phyloP scores from a whole-genome alignment of 306 rosid species.

The peach (Prunus persica) region Prunus_persica_NCBIv2 NC_034012.1:6998501-6999000 shows the following conservation, averaged over 20 bases:
- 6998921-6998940: conserved; percentile 54
- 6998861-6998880: conserved; percentile 53
- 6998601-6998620: no score
- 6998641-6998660: no score
- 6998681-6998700: background rate
- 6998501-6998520: no score
- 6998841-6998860: conserved; percentile 39
- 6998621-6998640: no score
- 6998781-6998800: conserved; percentile 21
- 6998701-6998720: background rate
- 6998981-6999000: conserved; percentile 13
- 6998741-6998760: background rate
- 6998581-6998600: no score
- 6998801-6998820: conserved; percentile 28
- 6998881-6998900: conserved; percentile 45
- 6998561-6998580: no score
- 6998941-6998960: conserved; percentile 54
- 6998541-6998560: no score
- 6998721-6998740: background rate
- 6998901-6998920: conserved; percentile 63
- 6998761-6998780: conserved; percentile 34
- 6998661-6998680: no score
- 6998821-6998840: conserved; percentile 46
- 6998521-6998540: no score
- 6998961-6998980: conserved; percentile 20